These are phyloP conservation scores for Cyclotella sp. DNA, from an alignment of 108 stramenopile genomes.

Conservation along the genomic window DNA sequence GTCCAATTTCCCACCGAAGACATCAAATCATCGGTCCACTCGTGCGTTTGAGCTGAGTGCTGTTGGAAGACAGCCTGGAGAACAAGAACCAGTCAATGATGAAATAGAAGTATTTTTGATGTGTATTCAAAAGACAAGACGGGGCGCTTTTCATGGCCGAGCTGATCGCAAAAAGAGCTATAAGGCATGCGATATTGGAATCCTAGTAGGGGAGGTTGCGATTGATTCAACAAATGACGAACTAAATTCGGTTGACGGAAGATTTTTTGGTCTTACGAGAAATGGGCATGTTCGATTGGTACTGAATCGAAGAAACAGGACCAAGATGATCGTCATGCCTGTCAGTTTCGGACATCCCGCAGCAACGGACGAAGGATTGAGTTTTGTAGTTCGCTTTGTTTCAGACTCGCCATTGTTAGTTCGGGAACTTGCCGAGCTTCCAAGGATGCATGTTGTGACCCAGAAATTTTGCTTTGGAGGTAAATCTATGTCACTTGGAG, in stretches of 20 bases:
- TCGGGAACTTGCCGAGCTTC: slow-evolving; percentile 56
- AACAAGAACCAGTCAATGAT: slow-evolving; percentile 40
- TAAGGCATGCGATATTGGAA: slow-evolving; percentile 71
- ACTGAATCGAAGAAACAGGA: slow-evolving; percentile 51
- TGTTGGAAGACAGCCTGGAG: slow-evolving; percentile 52
- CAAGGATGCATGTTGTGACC: slow-evolving; percentile 58
- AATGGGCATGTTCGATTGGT: slow-evolving; percentile 65
- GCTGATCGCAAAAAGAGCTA: slow-evolving; percentile 72
- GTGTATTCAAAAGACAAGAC: slow-evolving; percentile 73
- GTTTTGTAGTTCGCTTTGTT: slow-evolving; percentile 71
- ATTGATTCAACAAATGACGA: slow-evolving; percentile 15
- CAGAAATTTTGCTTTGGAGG: slow-evolving; percentile 56
- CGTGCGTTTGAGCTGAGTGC: slow-evolving; percentile 69
- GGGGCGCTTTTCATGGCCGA: slow-evolving; percentile 69
- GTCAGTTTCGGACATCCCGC: slow-evolving; percentile 74
- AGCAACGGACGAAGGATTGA: slow-evolving; percentile 67
- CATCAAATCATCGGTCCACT: slow-evolving; percentile 63
- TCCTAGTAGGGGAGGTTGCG: slow-evolving; percentile 56
- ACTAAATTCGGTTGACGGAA: slow-evolving; percentile 54
- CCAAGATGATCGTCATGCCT: slow-evolving; percentile 71
- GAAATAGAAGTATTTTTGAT: slow-evolving; percentile 70
- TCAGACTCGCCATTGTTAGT: slow-evolving; percentile 72
- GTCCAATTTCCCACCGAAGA: slow-evolving; percentile 71
- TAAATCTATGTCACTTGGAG: slow-evolving; percentile 46
- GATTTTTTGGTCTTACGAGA: slow-evolving; percentile 63